phyloP scores from a whole-genome alignment of 495 filamentous ascomycete genomes.

The Amniculicola lignicola region DNA sequence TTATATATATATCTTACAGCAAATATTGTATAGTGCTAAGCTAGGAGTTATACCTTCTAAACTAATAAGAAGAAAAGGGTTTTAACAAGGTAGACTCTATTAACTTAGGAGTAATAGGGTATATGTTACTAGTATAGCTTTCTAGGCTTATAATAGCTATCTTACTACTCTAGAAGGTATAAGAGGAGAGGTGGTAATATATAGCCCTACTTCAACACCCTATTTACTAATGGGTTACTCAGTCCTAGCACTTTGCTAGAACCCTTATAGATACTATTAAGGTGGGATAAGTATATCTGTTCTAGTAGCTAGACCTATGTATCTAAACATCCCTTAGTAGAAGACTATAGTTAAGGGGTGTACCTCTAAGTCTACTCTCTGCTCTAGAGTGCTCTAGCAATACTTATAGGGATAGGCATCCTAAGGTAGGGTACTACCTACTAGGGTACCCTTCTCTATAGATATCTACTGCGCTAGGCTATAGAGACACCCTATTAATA shows the following conservation, averaged over 20 bases:
- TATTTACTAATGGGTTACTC: neutral
- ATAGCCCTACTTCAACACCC: neutral
- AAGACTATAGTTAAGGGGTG: no score
- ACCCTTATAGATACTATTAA: neutral
- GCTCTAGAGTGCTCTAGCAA: no score
- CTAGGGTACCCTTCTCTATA: no score
- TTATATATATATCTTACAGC: slow-evolving; percentile 1
- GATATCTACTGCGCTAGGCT: no score
- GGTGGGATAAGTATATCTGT: neutral
- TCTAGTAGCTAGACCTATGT: neutral
- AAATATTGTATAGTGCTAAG: neutral
- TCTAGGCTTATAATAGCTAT: no score
- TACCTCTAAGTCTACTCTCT: no score
- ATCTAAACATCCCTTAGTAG: no score
- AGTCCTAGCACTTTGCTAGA: neutral
- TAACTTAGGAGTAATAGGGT: neutral
- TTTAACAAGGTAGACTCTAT: neutral
- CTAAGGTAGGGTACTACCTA: no score
- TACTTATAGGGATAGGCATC: no score
- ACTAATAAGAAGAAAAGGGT: neutral
- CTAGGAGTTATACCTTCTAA: neutral
- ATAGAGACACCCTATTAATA: no score
- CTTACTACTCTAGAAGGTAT: neutral
- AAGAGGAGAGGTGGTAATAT: neutral
- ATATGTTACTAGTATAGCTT: no score